Conservation (phyloP, 805 yeast species). For the Starmerella asiatica region DNA sequence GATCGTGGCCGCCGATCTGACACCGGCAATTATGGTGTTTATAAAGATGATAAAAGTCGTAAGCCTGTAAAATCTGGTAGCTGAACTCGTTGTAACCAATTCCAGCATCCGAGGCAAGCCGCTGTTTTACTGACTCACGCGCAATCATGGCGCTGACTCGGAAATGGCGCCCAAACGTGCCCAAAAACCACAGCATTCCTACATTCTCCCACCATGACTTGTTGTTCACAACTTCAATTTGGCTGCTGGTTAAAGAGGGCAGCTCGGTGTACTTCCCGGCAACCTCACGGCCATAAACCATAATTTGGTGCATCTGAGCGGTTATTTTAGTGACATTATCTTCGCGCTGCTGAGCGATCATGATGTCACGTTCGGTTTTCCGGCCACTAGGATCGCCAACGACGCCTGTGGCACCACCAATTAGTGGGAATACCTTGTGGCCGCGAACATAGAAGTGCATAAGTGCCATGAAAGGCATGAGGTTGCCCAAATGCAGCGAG, state of each 20-base stretch:
- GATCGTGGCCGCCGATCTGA: slow-evolving; percentile 93
- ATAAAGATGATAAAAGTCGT: slow-evolving; percentile 75
- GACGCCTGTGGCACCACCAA: slow-evolving; percentile 70
- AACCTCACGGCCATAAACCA: slow-evolving; percentile 47
- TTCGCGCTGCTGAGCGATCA: slow-evolving; percentile 40
- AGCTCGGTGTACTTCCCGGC: slow-evolving; percentile 37
- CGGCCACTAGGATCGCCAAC: slow-evolving; percentile 98
- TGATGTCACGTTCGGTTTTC: slow-evolving; percentile 50
- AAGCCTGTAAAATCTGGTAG: slow-evolving; percentile 86
- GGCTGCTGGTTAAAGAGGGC: slow-evolving; percentile 27
- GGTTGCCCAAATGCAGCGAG: slow-evolving; percentile 81
- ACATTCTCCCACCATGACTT: slow-evolving; percentile 75
- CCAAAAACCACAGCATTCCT: slow-evolving; percentile 62
- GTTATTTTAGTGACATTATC: slow-evolving; percentile 48
- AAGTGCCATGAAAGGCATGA: slow-evolving; percentile 72
- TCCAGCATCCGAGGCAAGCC: slow-evolving; percentile 58
- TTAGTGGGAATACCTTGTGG: slow-evolving; percentile 66
- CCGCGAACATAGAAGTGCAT: slow-evolving; percentile 78
- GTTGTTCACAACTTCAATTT: slow-evolving; percentile 44
- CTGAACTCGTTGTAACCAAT: slow-evolving; percentile 89
- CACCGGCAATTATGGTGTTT: slow-evolving; percentile 43
- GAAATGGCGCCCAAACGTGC: slow-evolving; percentile 61
- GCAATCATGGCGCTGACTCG: slow-evolving; percentile 78
- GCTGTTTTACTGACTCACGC: slow-evolving; percentile 69
- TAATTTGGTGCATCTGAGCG: slow-evolving; percentile 47